A percentile compares a stretch with the other conserved stretches of the same genome.
Evolutionary conservation across 805 yeast genomes (phyloP).

Genomic region (Grigorovia transvaalensis): DNA sequence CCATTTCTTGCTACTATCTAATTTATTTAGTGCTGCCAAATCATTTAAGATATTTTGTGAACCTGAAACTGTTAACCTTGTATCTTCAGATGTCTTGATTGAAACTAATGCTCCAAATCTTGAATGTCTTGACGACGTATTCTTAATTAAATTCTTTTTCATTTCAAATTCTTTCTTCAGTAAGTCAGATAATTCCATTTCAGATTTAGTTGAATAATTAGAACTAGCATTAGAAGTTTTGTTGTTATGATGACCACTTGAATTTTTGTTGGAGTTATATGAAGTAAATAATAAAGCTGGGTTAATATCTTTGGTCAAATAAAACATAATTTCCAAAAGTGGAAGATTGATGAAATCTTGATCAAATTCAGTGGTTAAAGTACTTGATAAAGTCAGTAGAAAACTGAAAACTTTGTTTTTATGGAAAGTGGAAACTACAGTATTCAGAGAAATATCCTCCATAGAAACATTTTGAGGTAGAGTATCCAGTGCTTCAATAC

Average conservation of each 20-base stretch:
- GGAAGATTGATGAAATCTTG: slow-evolving; percentile 48
- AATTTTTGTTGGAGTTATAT: not conserved
- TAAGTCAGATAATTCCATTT: slow-evolving; percentile 38
- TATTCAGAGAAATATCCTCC: slow-evolving; percentile 60
- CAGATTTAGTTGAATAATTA: slow-evolving; percentile 24
- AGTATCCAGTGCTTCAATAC: slow-evolving; percentile 19
- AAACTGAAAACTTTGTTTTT: slow-evolving; percentile 64
- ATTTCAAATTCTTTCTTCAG: slow-evolving; percentile 52
- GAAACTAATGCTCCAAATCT: slow-evolving; percentile 83
- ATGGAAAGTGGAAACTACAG: slow-evolving; percentile 49
- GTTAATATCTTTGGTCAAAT: slow-evolving; percentile 48
- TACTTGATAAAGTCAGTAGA: slow-evolving; percentile 58
- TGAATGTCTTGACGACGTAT: slow-evolving; percentile 68
- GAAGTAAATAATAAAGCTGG: slow-evolving; percentile 17
- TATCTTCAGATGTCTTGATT: slow-evolving; percentile 50
- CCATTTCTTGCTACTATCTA: slow-evolving; percentile 67
- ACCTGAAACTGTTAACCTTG: slow-evolving; percentile 51
- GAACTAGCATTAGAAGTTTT: not conserved
- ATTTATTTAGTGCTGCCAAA: slow-evolving; percentile 44
- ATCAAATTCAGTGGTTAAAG: slow-evolving; percentile 55
- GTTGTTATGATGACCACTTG: not conserved
- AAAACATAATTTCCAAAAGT: slow-evolving; percentile 59
- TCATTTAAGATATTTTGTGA: slow-evolving; percentile 56
- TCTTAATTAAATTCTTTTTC: slow-evolving; percentile 37
- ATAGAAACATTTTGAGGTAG: slow-evolving; percentile 47